Evolutionary conservation across 495 filamentous ascomycete genomes (phyloP).

Genomic region (Sordaria brevicollis): DNA sequence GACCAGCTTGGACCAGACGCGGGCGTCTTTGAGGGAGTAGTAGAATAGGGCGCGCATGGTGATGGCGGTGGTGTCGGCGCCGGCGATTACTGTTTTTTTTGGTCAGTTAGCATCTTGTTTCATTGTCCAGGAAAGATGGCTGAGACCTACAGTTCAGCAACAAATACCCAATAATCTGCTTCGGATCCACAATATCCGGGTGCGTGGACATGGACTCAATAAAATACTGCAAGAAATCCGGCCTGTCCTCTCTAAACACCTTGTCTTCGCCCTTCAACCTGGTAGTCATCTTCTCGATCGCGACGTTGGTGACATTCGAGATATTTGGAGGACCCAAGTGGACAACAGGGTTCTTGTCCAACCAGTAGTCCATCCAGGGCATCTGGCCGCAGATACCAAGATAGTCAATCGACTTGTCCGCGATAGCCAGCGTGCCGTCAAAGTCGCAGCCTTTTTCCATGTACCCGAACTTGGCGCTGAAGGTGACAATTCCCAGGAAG

Average conservation of each 20-base stretch:
- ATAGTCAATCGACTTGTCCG: slow-evolving; percentile 15
- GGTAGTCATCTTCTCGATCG: slow-evolving; percentile 10
- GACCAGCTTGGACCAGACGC: slow-evolving; percentile 15
- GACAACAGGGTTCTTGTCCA: slow-evolving; percentile 21
- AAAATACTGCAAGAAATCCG: slow-evolving; percentile 21
- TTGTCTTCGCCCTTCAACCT: slow-evolving; percentile 14
- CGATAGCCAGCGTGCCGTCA: slow-evolving; percentile 13
- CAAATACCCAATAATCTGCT: slow-evolving; percentile 14
- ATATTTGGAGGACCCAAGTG: slow-evolving; percentile 13
- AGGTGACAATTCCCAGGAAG: slow-evolving; percentile 35
- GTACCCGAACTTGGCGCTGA: slow-evolving; percentile 24
- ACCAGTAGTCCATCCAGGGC: slow-evolving; percentile 18
- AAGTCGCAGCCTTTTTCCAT: slow-evolving; percentile 15
- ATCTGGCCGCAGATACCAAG: slow-evolving; percentile 17
- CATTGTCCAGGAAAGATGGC: background rate
- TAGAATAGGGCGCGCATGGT: slow-evolving; percentile 25
- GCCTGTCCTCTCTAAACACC: slow-evolving; percentile 5
- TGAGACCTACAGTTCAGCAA: slow-evolving; percentile 22
- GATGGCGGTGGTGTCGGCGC: slow-evolving; percentile 33
- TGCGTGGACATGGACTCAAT: slow-evolving; percentile 17
- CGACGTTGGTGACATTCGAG: slow-evolving; percentile 12
- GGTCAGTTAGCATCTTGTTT: too few species aligned
- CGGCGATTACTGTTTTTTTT: slow-evolving; percentile 27
- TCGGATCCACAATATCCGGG: slow-evolving; percentile 18
- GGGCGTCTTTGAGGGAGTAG: slow-evolving; percentile 23